phyloP scores from a whole-genome alignment of 176 grass and related monocot species.

The Poa annua region DNA sequence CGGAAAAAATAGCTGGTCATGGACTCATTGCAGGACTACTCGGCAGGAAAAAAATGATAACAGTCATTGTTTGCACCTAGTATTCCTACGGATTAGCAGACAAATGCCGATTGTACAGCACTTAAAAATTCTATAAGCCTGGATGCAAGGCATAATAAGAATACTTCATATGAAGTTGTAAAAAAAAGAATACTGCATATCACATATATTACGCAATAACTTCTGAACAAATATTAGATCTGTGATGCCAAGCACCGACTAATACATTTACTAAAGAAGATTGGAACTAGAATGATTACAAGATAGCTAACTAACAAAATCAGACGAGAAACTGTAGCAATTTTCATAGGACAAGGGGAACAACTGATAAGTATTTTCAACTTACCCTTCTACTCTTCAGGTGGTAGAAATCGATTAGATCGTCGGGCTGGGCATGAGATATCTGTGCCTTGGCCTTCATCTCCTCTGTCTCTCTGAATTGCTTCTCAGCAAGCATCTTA shows the following conservation, averaged over 20 bases:
- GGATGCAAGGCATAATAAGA: not conserved
- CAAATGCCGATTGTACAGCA: not conserved
- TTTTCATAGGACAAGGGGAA: not conserved
- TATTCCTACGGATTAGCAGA: not conserved
- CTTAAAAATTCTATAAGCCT: not conserved
- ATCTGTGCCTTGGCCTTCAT: constrained; percentile 68
- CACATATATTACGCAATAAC: not conserved
- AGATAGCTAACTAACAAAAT: not conserved
- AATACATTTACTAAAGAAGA: not conserved
- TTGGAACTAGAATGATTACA: not conserved
- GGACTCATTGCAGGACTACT: not conserved
- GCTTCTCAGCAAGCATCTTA: constrained; percentile 81
- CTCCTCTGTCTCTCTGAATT: constrained; percentile 78
- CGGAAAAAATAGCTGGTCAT: not conserved
- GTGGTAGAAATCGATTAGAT: constrained; percentile 89
- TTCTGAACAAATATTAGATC: not conserved
- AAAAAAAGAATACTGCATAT: not conserved
- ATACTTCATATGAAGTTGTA: too few species aligned
- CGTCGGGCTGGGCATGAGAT: constrained; percentile 75
- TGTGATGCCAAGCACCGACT: not conserved
- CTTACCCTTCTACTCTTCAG: constrained; percentile 75
- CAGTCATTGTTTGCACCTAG: not conserved
- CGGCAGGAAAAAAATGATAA: not conserved
- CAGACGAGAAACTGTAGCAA: not conserved
- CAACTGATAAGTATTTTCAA: not conserved